Conservation (phyloP, 2,329 filamentous ascomycete genomes). For the Aspergillus tubingensis region DNA sequence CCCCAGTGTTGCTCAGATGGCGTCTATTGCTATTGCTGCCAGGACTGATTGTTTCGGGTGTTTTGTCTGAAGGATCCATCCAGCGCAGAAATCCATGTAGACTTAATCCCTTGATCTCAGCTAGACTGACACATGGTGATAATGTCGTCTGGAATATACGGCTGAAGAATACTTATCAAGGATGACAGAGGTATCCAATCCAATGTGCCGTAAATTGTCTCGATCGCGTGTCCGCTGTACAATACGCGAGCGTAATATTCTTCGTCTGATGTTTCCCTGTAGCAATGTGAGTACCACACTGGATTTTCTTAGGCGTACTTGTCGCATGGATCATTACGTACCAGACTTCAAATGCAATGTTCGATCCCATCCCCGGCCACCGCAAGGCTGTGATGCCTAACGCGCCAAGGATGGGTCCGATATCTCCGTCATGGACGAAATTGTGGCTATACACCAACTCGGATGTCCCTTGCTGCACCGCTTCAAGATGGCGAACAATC, state of each 20-base stretch:
- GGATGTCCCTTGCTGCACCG: constrained; percentile 26
- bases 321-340: constrained; percentile 16
- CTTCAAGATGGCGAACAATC: constrained; percentile 34
- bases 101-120: background rate
- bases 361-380: constrained; percentile 45
- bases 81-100: background rate
- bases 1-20: constrained; percentile 14
- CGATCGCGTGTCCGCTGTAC: constrained; percentile 33
- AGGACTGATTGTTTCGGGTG: background rate
- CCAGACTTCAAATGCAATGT: constrained; percentile 44
- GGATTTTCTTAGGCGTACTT: no score
- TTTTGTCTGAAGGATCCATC: no score
- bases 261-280: constrained; percentile 23
- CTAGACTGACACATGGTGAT: constrained; percentile 22
- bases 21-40: constrained; percentile 13
- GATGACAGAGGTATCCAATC: constrained; percentile 31
- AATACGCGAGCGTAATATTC: constrained; percentile 31
- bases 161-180: constrained; percentile 30
- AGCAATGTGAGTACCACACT: no score
- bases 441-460: constrained; percentile 36
- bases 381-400: constrained; percentile 39
- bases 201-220: constrained; percentile 32
- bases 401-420: constrained; percentile 39
- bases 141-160: constrained; percentile 32
- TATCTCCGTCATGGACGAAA: constrained; percentile 44